A percentile compares a stretch with the other conserved stretches of the same genome.
phyloP scores from a whole-genome alignment of 768 basidiomycete genomes.

The Rhodotorula paludigena region DNA sequence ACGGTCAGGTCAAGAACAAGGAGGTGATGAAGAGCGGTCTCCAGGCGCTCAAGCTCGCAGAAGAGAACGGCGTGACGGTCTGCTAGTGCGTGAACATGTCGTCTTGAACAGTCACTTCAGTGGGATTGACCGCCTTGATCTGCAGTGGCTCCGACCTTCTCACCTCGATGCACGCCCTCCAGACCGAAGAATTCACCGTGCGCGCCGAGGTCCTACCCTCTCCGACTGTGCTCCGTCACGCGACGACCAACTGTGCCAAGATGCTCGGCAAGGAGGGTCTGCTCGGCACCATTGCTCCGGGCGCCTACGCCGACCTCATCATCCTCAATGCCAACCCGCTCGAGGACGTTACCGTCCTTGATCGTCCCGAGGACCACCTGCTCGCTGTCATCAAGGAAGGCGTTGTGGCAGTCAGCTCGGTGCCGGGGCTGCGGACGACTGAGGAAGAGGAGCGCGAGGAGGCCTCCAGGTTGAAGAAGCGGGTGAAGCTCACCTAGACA shows the following conservation, averaged over 20 bases:
- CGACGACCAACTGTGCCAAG: conserved; percentile 51
- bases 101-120: conserved; percentile 42
- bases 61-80: conserved; percentile 48
- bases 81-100: conserved; percentile 40
- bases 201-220: conserved; percentile 48
- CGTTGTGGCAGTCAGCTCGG: conserved; percentile 43
- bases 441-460: conserved; percentile 12
- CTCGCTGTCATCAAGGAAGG: conserved; percentile 50
- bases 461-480: conserved; percentile 1
- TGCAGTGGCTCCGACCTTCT: conserved; percentile 46
- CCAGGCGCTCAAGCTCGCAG: conserved; percentile 50
- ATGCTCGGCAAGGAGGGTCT: conserved; percentile 47
- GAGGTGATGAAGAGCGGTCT: conserved; percentile 52
- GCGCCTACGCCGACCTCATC: conserved; percentile 51
- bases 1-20: conserved; percentile 50
- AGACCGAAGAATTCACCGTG: conserved; percentile 55
- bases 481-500: background rate
- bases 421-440: conserved; percentile 40
- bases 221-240: conserved; percentile 49
- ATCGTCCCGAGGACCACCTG: conserved; percentile 50
- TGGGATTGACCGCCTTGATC: background rate
- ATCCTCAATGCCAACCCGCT: conserved; percentile 51
- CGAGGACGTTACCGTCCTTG: conserved; percentile 51
- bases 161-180: conserved; percentile 65
- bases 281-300: conserved; percentile 48